phyloP scores from a whole-genome alignment of 306 rosid genomes.

The Canavalia ensiformis region DNA sequence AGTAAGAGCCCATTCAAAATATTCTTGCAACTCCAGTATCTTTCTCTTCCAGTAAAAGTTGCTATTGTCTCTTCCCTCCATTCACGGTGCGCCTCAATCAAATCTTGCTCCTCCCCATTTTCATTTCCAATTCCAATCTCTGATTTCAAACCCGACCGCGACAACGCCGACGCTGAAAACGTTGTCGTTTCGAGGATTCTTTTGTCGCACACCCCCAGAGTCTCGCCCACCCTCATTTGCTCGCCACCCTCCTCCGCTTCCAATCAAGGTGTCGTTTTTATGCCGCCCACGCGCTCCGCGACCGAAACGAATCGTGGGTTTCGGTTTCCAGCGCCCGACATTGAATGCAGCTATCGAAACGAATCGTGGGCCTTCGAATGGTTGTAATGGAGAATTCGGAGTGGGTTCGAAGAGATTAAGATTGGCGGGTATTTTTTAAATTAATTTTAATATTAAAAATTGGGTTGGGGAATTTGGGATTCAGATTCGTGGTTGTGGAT shows the following conservation, averaged over 20 bases:
- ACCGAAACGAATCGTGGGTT: conserved; percentile 40
- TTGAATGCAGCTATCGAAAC: conserved; percentile 28
- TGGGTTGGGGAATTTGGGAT: conserved; percentile 7
- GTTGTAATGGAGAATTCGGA: conserved; percentile 22
- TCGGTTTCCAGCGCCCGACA: conserved; percentile 5
- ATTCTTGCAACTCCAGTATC: background rate
- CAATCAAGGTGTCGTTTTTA: conserved; percentile 46
- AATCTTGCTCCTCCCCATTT: conserved; percentile 35
- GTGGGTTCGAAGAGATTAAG: conserved; percentile 47
- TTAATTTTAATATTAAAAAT: background rate
- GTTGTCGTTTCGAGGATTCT: conserved; percentile 24
- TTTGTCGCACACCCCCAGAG: background rate
- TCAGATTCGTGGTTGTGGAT: conserved; percentile 33
- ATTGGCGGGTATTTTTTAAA: background rate
- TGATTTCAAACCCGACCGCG: conserved; percentile 43
- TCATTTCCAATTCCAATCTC: conserved; percentile 41
- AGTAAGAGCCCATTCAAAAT: conserved; percentile 7
- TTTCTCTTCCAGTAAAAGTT: background rate
- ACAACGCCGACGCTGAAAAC: conserved; percentile 31
- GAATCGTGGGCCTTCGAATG: conserved; percentile 24
- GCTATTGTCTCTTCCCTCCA: conserved; percentile 55
- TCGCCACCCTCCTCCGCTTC: background rate
- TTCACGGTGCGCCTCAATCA: conserved; percentile 53
- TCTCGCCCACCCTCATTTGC: background rate
- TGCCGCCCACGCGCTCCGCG: background rate